These are phyloP conservation scores for Hibiscus trionum DNA, from an alignment of 345 rosid genomes.

Conservation along the genomic window DNA sequence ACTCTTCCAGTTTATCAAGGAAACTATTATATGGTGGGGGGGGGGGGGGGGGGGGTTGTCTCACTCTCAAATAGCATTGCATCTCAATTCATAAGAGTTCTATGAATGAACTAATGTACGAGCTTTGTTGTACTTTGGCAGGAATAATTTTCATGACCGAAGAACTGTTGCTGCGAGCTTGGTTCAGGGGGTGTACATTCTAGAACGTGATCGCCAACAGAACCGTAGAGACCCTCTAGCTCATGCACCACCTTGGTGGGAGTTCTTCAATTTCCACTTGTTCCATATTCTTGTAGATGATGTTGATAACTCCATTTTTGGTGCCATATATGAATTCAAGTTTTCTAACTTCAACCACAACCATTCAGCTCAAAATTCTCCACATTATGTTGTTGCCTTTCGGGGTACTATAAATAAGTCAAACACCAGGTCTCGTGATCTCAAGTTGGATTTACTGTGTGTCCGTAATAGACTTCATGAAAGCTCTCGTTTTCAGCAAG, in stretches of 20 bases:
- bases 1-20: neutral
- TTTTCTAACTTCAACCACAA: slow-evolving; percentile 12
- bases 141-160: slow-evolving; percentile 43
- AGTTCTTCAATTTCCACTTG: slow-evolving; percentile 46
- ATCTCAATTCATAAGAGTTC: neutral
- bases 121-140: slow-evolving; percentile 7
- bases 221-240: slow-evolving; percentile 40
- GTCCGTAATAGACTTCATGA: slow-evolving; percentile 41
- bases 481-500: slow-evolving; percentile 45
- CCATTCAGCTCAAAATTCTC: slow-evolving; percentile 21
- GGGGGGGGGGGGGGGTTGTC: neutral
- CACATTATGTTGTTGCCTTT: slow-evolving; percentile 55
- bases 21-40: neutral
- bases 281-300: slow-evolving; percentile 44
- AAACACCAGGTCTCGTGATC: slow-evolving; percentile 39
- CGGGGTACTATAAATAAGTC: slow-evolving; percentile 55
- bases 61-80: neutral
- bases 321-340: slow-evolving; percentile 46
- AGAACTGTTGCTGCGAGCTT: slow-evolving; percentile 64
- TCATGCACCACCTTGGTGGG: slow-evolving; percentile 62
- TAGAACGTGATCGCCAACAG: slow-evolving; percentile 58
- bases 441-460: slow-evolving; percentile 37
- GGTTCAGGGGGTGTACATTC: slow-evolving; percentile 55
- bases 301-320: slow-evolving; percentile 50
- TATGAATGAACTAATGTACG: neutral